A percentile compares a stretch with the other conserved stretches of the same genome.
phyloP scores from a whole-genome alignment of 106 monocot species.

The Platanthera guangdongensis region DNA sequence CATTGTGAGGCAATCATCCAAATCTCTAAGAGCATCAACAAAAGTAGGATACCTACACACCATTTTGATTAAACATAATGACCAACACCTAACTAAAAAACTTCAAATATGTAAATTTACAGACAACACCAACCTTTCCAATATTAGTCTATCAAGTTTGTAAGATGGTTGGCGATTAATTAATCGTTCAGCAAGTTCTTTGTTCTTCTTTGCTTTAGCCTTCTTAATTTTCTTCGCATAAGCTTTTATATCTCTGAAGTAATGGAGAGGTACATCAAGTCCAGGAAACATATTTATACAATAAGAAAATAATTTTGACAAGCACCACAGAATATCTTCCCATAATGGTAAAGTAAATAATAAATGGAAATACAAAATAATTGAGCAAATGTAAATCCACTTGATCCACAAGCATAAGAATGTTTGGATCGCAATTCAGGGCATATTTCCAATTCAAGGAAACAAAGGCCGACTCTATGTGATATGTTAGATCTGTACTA shows the following conservation, averaged over 20 bases:
- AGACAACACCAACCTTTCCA: constrained; percentile 47
- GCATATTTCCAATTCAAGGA: background rate
- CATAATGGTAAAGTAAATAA: background rate
- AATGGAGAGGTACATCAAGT: background rate
- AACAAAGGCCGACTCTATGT: background rate
- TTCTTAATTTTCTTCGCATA: constrained; percentile 84
- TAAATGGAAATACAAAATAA: background rate
- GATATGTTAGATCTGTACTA: too few relatives aligned
- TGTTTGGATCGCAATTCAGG: background rate
- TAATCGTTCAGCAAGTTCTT: constrained; percentile 55
- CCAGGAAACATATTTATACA: background rate
- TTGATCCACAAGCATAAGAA: background rate
- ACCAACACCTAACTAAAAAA: background rate
- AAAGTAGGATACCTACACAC: constrained; percentile 78
- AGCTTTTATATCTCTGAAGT: constrained; percentile 57
- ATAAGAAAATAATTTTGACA: background rate
- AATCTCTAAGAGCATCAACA: constrained; percentile 70
- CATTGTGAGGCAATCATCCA: constrained; percentile 98
- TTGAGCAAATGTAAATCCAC: background rate
- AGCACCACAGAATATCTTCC: background rate
- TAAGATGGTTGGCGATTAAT: constrained; percentile 56
- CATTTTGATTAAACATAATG: background rate
- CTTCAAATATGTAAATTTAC: background rate
- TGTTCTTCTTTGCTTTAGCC: constrained; percentile 76
- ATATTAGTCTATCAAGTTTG: constrained; percentile 68